These are phyloP conservation scores for Glaciozyma martinii DNA, from an alignment of 768 basidiomycete species.

Conservation along the genomic window DNA sequence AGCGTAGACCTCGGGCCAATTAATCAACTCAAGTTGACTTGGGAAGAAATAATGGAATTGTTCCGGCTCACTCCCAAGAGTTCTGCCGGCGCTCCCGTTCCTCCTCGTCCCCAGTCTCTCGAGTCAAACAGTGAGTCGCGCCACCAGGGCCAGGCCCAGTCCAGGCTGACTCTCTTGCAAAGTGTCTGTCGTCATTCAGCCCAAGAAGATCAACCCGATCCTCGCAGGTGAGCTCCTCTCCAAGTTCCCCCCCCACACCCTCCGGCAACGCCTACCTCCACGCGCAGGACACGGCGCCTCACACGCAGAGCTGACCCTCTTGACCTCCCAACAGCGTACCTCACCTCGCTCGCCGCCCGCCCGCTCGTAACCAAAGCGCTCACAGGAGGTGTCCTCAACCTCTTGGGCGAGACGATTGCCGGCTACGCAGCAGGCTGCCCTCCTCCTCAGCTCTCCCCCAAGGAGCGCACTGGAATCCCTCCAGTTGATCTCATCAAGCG, in stretches of 20 bases:
- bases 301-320: neutral
- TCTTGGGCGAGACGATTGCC: constrained; percentile 36
- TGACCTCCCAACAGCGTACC: constrained; percentile 44
- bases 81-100: too few relatives aligned
- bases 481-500: constrained; percentile 43
- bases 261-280: too few relatives aligned
- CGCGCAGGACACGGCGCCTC: neutral
- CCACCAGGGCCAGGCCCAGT: too few relatives aligned
- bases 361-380: constrained; percentile 63
- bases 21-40: too few relatives aligned
- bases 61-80: too few relatives aligned
- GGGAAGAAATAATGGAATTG: too few relatives aligned
- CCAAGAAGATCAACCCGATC: constrained; percentile 45
- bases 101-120: too few relatives aligned
- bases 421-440: constrained; percentile 39
- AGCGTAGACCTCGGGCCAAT: too few relatives aligned
- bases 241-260: too few relatives aligned
- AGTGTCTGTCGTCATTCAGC: constrained; percentile 16
- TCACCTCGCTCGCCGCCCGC: constrained; percentile 55
- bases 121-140: too few relatives aligned
- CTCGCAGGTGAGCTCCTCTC: constrained; percentile 43
- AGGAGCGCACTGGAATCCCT: constrained; percentile 26
- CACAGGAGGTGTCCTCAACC: constrained; percentile 9
- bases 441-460: constrained; percentile 47
- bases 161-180: neutral